Base-by-base conservation (phyloP, 2,329 filamentous ascomycete genomes). In the Trichoderma koningii region DNA sequence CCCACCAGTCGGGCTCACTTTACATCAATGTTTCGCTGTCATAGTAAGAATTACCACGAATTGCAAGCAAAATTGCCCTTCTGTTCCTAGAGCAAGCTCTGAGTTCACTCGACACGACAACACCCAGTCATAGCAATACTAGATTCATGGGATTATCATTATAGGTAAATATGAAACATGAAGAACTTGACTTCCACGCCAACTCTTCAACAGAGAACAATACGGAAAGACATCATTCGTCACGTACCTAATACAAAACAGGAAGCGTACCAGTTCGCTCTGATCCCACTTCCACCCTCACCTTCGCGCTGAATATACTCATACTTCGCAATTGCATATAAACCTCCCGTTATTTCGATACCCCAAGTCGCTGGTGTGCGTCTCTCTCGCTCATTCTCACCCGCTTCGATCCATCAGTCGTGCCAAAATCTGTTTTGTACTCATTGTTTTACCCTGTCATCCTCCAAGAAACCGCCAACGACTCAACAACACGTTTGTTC, bases 401-500 rank as follows among this genome's bases (percentile, higher is more conserved):
- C 44, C 41, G 45, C 53, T 26, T 45, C 53, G 28, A 38, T 38
- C 34, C 14, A 14, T 14, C 34, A 38, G 34, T 14, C 34, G 9
- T 14, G 34, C 34, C 34, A 1, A 14, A 38, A 38, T 14, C 34
- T 38, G 34, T 10, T 14, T 4, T 12, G 5, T 14, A 14, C 34
- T 38, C 34, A 14, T 38, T 38, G 34, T 38, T 38, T 38, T 38
- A 38, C 12, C 34, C 14, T 4, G 14, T 38, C 34, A 14, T 38
- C 59, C 45, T 41, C 60, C 60, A 57, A 42, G 26, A 23, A 50
- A 23, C 60, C 41, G 23, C 30, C 57, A 45, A 51, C 48, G 17
- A 62, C 52, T 23, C 21, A 23, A 63, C 38, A 55, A 68, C 50
- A 45, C 64, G 50, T 65, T 66, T 52, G 34, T 38, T 61, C 68